phyloP scores from a whole-genome alignment of 1,139 yeast genomes.

The Blastobotrys apis region DNA sequence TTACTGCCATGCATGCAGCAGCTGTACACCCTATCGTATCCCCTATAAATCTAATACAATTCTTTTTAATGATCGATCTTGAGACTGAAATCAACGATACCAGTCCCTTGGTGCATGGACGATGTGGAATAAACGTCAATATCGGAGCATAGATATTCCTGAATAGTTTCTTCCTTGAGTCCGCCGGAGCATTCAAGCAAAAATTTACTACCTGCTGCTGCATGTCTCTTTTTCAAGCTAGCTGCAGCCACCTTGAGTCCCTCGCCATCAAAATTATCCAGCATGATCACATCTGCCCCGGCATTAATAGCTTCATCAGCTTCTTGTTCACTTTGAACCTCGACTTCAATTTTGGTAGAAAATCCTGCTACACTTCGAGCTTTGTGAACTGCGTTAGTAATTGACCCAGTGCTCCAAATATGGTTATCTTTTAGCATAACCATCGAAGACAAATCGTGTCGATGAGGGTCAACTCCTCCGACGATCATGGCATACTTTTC shows the following conservation, averaged over 20 bases:
- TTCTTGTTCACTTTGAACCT: conserved; percentile 75
- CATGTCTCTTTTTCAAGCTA: conserved; percentile 55
- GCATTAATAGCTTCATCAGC: conserved; percentile 91
- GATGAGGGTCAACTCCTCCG: conserved; percentile 91
- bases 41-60: no score
- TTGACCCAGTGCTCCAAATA: conserved; percentile 87
- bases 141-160: conserved; percentile 64
- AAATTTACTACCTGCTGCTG: conserved; percentile 43
- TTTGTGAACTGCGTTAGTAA: conserved; percentile 70
- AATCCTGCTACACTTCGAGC: conserved; percentile 87
- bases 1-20: no score
- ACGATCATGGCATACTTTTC: conserved; percentile 94
- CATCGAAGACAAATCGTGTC: conserved; percentile 90
- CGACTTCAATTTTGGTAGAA: conserved; percentile 87
- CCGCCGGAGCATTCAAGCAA: conserved; percentile 93
- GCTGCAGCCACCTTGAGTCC: conserved; percentile 64
- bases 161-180: conserved; percentile 63
- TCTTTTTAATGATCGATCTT: conserved; percentile 54
- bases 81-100: conserved; percentile 76
- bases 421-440: conserved; percentile 96
- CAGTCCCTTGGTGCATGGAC: conserved; percentile 87
- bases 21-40: no score
- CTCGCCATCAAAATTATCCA: conserved; percentile 77
- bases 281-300: conserved; percentile 95
- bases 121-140: conserved; percentile 90